These are phyloP conservation scores for Pulveroboletus sp. DNA, from an alignment of 768 basidiomycete species.

Conservation along the genomic window DNA sequence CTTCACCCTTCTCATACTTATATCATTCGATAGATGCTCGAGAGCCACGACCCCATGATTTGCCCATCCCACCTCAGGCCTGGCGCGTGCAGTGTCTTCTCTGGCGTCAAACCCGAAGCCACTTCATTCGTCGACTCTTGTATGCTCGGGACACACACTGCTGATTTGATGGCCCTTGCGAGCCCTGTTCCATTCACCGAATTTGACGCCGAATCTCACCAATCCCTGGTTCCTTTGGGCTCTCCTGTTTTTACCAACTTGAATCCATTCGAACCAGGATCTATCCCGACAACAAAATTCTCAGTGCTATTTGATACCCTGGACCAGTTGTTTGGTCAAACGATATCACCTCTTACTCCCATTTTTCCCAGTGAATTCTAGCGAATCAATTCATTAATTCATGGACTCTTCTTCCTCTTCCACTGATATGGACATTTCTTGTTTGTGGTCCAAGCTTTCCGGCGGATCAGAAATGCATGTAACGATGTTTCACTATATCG, in stretches of 20 bases:
- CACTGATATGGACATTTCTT: not conserved
- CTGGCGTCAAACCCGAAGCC: conserved; percentile 32
- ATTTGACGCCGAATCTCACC: conserved; percentile 11
- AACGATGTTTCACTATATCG: conserved; percentile 1
- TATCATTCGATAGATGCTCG: conserved; percentile 5
- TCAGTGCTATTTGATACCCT: conserved; percentile 18
- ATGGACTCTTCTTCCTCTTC: no score
- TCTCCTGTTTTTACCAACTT: conserved; percentile 33
- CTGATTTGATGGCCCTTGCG: not conserved
- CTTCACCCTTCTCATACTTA: conserved; percentile 8
- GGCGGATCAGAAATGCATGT: conserved; percentile 4
- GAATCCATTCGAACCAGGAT: conserved; percentile 26
- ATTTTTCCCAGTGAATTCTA: conserved; percentile 8
- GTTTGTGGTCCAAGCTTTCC: not conserved
- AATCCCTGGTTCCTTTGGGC: conserved; percentile 10
- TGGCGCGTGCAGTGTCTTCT: conserved; percentile 19
- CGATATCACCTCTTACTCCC: conserved; percentile 23
- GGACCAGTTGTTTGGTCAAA: conserved; percentile 32
- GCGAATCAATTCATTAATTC: conserved; percentile 6
- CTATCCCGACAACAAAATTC: not conserved
- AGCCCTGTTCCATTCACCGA: conserved; percentile 7
- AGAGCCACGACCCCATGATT: not conserved
- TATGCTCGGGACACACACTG: conserved; percentile 19
- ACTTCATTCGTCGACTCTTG: conserved; percentile 26
- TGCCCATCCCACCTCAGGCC: conserved; percentile 24